Percentiles rank a stretch among this genome's conserved stretches.
Evolutionary conservation across 2,329 filamentous ascomycete genomes (phyloP).

Genomic region (Ophiostoma ulmi): DNA sequence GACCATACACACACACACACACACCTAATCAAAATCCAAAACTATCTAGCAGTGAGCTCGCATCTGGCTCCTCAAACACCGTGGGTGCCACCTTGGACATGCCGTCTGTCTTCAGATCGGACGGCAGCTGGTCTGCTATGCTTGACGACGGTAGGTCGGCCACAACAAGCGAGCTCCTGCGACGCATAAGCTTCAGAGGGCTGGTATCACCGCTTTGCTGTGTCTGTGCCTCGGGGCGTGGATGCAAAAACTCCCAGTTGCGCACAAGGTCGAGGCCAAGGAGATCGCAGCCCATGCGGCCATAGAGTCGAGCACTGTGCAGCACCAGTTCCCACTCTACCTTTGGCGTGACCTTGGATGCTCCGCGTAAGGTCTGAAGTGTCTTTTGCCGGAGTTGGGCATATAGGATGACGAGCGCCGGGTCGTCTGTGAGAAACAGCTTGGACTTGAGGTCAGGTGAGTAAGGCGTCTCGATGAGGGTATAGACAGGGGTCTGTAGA

Average conservation of each 20-base stretch:
- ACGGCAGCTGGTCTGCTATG: slow-evolving; percentile 32
- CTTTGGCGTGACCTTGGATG: slow-evolving; percentile 69
- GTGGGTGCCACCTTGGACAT: slow-evolving; percentile 58
- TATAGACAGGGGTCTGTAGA: slow-evolving; percentile 61
- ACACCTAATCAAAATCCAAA: slow-evolving; percentile 68
- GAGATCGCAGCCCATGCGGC: slow-evolving; percentile 88
- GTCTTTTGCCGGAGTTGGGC: slow-evolving; percentile 76
- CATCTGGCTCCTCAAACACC: slow-evolving; percentile 88
- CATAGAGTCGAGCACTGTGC: slow-evolving; percentile 77
- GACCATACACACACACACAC: neutral
- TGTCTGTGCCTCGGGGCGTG: slow-evolving; percentile 33
- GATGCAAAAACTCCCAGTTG: slow-evolving; percentile 74
- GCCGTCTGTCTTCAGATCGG: slow-evolving; percentile 41
- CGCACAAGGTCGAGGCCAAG: slow-evolving; percentile 79
- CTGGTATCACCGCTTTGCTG: slow-evolving; percentile 33
- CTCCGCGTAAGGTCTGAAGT: slow-evolving; percentile 77
- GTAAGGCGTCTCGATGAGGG: slow-evolving; percentile 63
- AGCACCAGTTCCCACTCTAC: slow-evolving; percentile 87
- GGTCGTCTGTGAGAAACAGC: slow-evolving; percentile 83
- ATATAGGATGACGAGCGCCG: slow-evolving; percentile 81
- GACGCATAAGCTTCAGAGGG: slow-evolving; percentile 61
- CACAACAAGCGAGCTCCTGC: slow-evolving; percentile 73
- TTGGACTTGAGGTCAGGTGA: slow-evolving; percentile 68
- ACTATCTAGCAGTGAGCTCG: slow-evolving; percentile 79
- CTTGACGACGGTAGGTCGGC: slow-evolving; percentile 59